These are phyloP conservation scores for Solanum rostratum DNA, from an alignment of 257 asterid genomes.

Conservation along the genomic window DNA sequence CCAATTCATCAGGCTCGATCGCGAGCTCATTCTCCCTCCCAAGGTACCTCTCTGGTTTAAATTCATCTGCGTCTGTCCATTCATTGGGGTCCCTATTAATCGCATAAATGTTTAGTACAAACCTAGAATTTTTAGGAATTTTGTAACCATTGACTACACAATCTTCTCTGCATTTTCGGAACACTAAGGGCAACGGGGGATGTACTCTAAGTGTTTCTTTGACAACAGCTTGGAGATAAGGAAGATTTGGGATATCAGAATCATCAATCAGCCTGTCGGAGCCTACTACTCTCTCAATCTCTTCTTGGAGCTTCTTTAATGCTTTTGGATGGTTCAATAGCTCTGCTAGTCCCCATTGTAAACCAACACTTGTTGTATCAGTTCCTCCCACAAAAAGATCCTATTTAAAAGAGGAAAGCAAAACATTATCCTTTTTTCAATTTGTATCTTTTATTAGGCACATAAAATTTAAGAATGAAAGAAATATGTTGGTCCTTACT, in stretches of 20 bases:
- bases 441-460: neutral
- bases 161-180: constrained; percentile 15
- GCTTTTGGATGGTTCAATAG: constrained; percentile 15
- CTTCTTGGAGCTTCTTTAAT: constrained; percentile 5
- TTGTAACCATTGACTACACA: constrained; percentile 10
- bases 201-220: constrained; percentile 13
- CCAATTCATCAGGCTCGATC: constrained; percentile 3
- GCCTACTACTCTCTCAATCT: constrained; percentile 12
- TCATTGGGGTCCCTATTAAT: constrained; percentile 11
- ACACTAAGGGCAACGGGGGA: constrained; percentile 8
- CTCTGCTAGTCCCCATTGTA: constrained; percentile 24
- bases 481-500: neutral
- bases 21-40: neutral
- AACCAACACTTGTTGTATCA: constrained; percentile 17
- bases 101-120: constrained; percentile 6
- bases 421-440: neutral
- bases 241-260: constrained; percentile 10
- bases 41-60: constrained; percentile 10
- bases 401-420: neutral
- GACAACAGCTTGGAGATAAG: constrained; percentile 10
- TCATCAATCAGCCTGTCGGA: constrained; percentile 5
- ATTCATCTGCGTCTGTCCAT: constrained; percentile 8
- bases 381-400: constrained; percentile 26
- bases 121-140: constrained; percentile 6
- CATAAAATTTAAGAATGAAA: neutral